Evolutionary conservation across 805 yeast species (phyloP), one percentile per base, ranked within the genome.

Genomic region (Yamadazyma sp.): DNA sequence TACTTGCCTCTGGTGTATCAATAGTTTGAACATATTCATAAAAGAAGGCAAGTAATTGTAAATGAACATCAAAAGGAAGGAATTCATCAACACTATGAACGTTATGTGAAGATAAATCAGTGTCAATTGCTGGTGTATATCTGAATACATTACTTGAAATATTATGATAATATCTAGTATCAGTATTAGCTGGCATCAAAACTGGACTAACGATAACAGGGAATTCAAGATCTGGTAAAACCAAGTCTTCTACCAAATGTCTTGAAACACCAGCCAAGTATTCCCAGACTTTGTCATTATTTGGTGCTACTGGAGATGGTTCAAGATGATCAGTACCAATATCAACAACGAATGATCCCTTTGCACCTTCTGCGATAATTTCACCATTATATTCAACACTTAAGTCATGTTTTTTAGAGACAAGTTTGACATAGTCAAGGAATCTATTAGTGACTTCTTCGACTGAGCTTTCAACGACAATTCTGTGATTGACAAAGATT

Each of bases 181-280:
- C 85, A 3, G 85, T 79, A 52, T 79, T 78, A 6, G 76, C 83
- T 6, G 80, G 62, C 60, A 73, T 68, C 16, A 76, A 50, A 12
- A 66, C 63, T 12, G 83, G 80, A 0, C 80, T 56, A 17, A 56
- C 45, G n/a, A 62, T 48, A 17, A 65, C 36, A 2, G 64, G 63
- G 20, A 53, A 49, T n/a, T 39, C 42, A 31, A 47, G 31, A n/a
- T 56, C 54, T 4, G 61, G 52, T 44, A 64, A 62, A 4, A 66
- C 65, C 39, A 70, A 52, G 25, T 80, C 80, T 53, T 81, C 86
- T 49, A 75, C 76, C 31, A 83, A 70, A 39, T 76, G 73, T 43
- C 80, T 72, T 23, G 80, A 62, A 12, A 81, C 69, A 9, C 91
- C 91, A 0, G 82, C 72, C 36, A 83, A 68, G 20, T 62, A 47